phyloP scores from a whole-genome alignment of 2,329 filamentous ascomycete genomes.

The Sclerotinia borealis region DNA sequence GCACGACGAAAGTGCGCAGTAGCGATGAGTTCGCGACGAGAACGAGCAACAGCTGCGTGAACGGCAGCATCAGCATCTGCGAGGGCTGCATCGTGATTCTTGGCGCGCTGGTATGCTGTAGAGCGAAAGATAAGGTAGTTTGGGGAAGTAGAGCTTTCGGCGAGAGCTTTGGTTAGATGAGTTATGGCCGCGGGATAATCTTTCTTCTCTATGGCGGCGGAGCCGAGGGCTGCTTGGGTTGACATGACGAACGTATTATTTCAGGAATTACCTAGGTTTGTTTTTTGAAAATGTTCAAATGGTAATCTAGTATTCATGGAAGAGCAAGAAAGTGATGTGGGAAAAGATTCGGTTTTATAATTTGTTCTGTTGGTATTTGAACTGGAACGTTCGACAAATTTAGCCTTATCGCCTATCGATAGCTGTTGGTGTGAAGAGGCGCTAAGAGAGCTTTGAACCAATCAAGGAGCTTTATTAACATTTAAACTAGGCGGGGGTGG shows the following conservation, averaged over 20 bases:
- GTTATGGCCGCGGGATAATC: constrained; percentile 63
- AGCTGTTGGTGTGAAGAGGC: not conserved
- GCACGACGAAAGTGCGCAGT: constrained; percentile 78
- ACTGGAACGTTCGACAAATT: not conserved
- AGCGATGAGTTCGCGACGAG: constrained; percentile 67
- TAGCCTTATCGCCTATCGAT: not conserved
- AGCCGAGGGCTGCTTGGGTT: constrained; percentile 44
- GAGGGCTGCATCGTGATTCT: constrained; percentile 57
- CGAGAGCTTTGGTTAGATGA: constrained; percentile 62
- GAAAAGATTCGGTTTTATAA: not conserved
- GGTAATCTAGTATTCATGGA: not conserved
- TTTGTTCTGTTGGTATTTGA: not conserved
- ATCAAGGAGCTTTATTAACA: not conserved
- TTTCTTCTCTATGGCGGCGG: constrained; percentile 54
- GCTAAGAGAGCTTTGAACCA: not conserved
- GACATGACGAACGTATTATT: constrained; percentile 36
- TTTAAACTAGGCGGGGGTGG: not conserved
- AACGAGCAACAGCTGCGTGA: constrained; percentile 57
- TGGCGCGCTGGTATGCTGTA: constrained; percentile 65
- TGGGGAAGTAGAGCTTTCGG: constrained; percentile 61
- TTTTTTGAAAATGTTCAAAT: not conserved
- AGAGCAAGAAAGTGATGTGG: not conserved
- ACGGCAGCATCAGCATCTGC: constrained; percentile 64
- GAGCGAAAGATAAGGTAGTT: constrained; percentile 78
- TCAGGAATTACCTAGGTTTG: not conserved